Conservation (phyloP, 148 eudicot genomes). For the Cornus suecica region DNA sequence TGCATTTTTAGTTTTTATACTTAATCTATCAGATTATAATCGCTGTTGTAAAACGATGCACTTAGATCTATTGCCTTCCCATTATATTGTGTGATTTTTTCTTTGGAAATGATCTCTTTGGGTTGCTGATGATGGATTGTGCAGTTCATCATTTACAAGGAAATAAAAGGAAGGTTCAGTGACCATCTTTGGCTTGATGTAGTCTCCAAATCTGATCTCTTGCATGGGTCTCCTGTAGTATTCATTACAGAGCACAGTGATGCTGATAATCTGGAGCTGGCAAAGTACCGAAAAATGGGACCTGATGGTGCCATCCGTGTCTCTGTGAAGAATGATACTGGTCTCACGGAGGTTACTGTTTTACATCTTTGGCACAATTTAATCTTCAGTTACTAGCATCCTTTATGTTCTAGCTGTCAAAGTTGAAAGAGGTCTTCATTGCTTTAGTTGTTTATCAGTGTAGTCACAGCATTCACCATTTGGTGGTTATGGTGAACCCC, state of each 20-base stretch:
- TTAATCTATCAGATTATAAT: neutral
- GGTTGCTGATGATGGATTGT: constrained; percentile 13
- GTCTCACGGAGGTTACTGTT: constrained; percentile 66
- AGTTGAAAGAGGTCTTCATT: neutral
- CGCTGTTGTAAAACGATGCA: neutral
- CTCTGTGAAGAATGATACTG: constrained; percentile 65
- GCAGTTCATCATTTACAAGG: constrained; percentile 85
- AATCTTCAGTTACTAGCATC: neutral
- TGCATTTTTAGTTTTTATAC: neutral
- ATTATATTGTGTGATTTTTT: neutral
- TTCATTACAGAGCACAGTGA: constrained; percentile 54
- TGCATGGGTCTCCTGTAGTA: constrained; percentile 51
- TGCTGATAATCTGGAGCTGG: constrained; percentile 51
- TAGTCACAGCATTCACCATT: neutral
- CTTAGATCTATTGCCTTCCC: neutral
- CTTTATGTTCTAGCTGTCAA: neutral
- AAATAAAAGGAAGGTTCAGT: constrained; percentile 61
- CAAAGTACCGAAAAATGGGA: constrained; percentile 63
- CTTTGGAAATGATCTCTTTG: neutral
- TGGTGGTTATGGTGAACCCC: neutral
- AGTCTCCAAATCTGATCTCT: constrained; percentile 82
- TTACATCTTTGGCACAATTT: neutral
- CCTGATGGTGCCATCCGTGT: constrained; percentile 83
- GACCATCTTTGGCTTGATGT: constrained; percentile 97
- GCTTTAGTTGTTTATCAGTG: neutral